A percentile compares a stretch with the other conserved stretches of the same genome.
Evolutionary conservation across 495 filamentous ascomycete genomes (phyloP).

Genomic region (Hypoxylon cercidicola): DNA sequence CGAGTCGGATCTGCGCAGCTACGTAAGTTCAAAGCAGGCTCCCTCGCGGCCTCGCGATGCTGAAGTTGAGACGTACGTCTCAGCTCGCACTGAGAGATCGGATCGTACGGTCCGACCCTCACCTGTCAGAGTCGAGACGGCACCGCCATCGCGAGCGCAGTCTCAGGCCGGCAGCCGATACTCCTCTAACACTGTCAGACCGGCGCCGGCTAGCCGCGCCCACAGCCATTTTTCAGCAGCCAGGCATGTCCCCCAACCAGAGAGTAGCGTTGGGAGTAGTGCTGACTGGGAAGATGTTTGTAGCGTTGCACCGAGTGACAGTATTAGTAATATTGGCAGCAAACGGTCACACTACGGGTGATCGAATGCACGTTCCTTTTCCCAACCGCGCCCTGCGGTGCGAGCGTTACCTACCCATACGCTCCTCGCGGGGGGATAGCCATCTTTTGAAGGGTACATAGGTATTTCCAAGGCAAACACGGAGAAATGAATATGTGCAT

Average conservation of each 20-base stretch:
- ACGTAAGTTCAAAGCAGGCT: conserved; percentile 27
- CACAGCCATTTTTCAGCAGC: conserved; percentile 47
- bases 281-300: conserved; percentile 47
- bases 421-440: too few relatives aligned
- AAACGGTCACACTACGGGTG: conserved; percentile 34
- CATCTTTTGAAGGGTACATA: too few relatives aligned
- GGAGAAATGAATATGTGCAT: too few relatives aligned
- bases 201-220: conserved; percentile 35
- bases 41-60: conserved; percentile 26
- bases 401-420: too few relatives aligned
- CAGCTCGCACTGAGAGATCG: conserved; percentile 51
- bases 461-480: too few relatives aligned
- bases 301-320: conserved; percentile 72
- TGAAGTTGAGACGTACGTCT: conserved; percentile 53
- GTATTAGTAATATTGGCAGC: conserved; percentile 71
- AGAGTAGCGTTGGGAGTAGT: conserved; percentile 52
- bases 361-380: too few relatives aligned
- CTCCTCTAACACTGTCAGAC: conserved; percentile 47
- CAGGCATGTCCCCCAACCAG: conserved; percentile 59
- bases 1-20: conserved; percentile 26
- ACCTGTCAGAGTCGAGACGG: conserved; percentile 22
- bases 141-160: conserved; percentile 41
- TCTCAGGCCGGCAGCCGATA: conserved; percentile 46
- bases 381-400: too few relatives aligned
- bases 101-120: conserved; percentile 45